Conservation (phyloP, 2,329 filamentous ascomycete genomes). For the Penicillium concentricum region DNA sequence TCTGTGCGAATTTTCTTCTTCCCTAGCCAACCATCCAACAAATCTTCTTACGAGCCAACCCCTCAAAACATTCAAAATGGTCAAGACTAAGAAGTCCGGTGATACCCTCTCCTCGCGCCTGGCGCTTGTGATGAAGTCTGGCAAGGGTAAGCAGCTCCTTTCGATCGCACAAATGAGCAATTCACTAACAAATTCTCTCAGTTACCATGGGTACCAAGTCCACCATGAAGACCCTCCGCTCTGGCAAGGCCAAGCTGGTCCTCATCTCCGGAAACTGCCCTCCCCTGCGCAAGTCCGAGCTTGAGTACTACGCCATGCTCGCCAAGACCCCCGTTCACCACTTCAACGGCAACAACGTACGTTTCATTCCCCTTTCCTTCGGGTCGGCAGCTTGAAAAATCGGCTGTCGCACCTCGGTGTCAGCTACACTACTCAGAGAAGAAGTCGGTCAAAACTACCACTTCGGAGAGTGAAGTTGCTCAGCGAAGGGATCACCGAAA, state of each 20-base stretch:
- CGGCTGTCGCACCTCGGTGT: slow-evolving; percentile 19
- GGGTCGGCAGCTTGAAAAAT: slow-evolving; percentile 13
- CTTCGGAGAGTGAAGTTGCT: slow-evolving; percentile 33
- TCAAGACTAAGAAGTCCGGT: slow-evolving; percentile 73
- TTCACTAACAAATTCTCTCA: slow-evolving; percentile 8
- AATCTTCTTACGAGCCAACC: slow-evolving; percentile 27
- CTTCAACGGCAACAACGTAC: slow-evolving; percentile 98
- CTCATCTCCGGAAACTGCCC: slow-evolving; percentile 95
- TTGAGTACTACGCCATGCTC: slow-evolving; percentile 92
- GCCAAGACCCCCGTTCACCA: slow-evolving; percentile 96
- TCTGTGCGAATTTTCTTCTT: slow-evolving; percentile 2
- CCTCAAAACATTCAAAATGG: slow-evolving; percentile 54
- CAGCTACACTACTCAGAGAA: slow-evolving; percentile 30
- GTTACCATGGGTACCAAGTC: slow-evolving; percentile 90
- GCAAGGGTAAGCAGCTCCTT: slow-evolving; percentile 32
- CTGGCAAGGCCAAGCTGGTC: slow-evolving; percentile 98
- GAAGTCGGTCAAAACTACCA: slow-evolving; percentile 19
- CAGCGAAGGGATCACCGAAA: slow-evolving; percentile 26
- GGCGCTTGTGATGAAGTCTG: slow-evolving; percentile 66
- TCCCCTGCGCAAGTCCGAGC: slow-evolving; percentile 95
- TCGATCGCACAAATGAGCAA: background rate
- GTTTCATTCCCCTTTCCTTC: slow-evolving; percentile 45
- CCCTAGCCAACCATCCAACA: slow-evolving; percentile 3
- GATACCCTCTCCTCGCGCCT: slow-evolving; percentile 74
- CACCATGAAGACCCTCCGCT: slow-evolving; percentile 84